These are phyloP conservation scores for Solanum chmielewskii DNA, from an alignment of 257 asterid genomes.

Conservation along the genomic window DNA sequence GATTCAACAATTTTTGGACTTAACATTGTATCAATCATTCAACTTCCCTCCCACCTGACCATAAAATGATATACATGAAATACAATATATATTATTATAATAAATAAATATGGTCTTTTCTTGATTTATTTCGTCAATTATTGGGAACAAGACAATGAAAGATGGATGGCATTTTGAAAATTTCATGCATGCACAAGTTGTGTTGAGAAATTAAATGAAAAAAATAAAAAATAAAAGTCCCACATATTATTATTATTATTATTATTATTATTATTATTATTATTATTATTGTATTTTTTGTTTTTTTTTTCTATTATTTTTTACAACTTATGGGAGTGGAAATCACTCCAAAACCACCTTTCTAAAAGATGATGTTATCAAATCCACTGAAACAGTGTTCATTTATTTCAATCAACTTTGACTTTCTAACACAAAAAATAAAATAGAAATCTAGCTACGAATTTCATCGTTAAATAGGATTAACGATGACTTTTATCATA, in stretches of 20 bases:
- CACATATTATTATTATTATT: not conserved
- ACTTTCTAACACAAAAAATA: not conserved
- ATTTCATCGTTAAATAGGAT: not conserved
- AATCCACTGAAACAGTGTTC: not conserved
- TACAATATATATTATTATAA: not conserved
- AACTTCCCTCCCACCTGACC: not conserved
- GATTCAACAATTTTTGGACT: not conserved
- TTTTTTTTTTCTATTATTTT: too few species aligned
- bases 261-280: not conserved
- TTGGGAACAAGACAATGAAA: not conserved
- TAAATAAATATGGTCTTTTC: not conserved
- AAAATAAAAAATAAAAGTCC: not conserved
- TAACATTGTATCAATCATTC: not conserved
- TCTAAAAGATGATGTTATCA: constrained; percentile 10
- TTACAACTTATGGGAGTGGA: not conserved
- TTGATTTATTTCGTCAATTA: not conserved
- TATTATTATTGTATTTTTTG: not conserved
- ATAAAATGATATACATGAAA: not conserved
- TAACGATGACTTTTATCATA: not conserved
- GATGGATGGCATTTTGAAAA: not conserved
- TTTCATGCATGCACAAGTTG: not conserved
- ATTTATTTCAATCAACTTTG: not conserved
- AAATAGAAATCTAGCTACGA: not conserved
- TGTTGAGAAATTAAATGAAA: too few species aligned
- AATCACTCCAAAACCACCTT: not conserved